phyloP scores from a whole-genome alignment of 108 stramenopile genomes.

The Cyclostephanos invisitatus region DNA sequence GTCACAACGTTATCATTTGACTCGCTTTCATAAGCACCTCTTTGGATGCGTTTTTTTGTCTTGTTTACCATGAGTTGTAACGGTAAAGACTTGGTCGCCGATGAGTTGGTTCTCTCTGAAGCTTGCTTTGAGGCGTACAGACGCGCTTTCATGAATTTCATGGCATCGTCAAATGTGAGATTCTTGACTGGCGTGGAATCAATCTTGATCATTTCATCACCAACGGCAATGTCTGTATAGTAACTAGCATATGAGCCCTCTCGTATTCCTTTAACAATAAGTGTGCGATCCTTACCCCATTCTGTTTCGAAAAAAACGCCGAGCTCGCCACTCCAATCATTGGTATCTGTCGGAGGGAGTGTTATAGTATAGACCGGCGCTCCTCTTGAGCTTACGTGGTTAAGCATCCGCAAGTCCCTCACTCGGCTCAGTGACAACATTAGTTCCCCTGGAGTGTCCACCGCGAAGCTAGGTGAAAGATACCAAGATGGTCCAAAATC shows the following conservation, averaged over 20 bases:
- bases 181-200: constrained; percentile 70
- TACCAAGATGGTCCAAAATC: constrained; percentile 72
- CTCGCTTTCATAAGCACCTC: background rate
- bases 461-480: constrained; percentile 70
- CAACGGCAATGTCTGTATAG: constrained; percentile 85
- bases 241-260: constrained; percentile 80
- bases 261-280: constrained; percentile 91
- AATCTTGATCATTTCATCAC: constrained; percentile 88
- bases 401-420: constrained; percentile 65
- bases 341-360: constrained; percentile 61
- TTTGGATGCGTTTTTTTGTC: constrained; percentile 24
- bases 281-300: constrained; percentile 60
- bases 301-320: constrained; percentile 96
- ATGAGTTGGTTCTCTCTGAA: constrained; percentile 5
- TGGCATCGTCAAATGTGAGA: constrained; percentile 81
- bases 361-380: constrained; percentile 78
- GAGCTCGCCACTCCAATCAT: constrained; percentile 76
- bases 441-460: constrained; percentile 73
- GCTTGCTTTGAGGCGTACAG: constrained; percentile 22
- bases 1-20: constrained; percentile 40
- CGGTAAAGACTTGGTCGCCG: background rate
- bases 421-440: constrained; percentile 52
- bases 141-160: constrained; percentile 73
- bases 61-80: constrained; percentile 16
- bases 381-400: constrained; percentile 74